These are phyloP conservation scores for Phytophthora podocarpi DNA, from an alignment of 352 stramenopile species.

Conservation along the genomic window DNA sequence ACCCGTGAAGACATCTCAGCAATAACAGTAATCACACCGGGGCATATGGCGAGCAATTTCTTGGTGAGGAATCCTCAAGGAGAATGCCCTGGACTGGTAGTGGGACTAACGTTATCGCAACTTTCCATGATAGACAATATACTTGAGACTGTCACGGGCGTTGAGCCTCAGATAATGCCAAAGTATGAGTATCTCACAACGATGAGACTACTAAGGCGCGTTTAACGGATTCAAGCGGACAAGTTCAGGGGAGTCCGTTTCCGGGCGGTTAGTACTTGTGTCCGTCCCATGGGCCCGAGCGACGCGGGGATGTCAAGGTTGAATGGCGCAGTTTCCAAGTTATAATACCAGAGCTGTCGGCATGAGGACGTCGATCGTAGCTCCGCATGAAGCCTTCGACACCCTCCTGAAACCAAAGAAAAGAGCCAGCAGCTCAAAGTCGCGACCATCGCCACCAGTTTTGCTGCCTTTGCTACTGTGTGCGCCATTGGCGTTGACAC, in stretches of 20 bases:
- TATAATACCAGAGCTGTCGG: no score
- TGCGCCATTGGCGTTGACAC: slow-evolving; percentile 7
- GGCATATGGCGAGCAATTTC: slow-evolving; percentile 34
- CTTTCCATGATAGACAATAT: no score
- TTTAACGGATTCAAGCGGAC: no score
- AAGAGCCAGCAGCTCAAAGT: not conserved
- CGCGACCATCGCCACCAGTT: slow-evolving; percentile 1
- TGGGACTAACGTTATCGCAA: no score
- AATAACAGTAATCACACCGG: no score
- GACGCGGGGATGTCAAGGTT: slow-evolving; percentile 1
- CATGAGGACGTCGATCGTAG: slow-evolving; percentile 19
- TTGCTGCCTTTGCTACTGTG: slow-evolving; percentile 22
- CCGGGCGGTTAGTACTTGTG: slow-evolving; percentile 9
- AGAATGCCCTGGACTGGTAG: slow-evolving; percentile 49
- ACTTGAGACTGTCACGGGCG: no score
- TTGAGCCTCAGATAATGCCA: no score
- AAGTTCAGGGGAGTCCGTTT: no score
- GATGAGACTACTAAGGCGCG: no score
- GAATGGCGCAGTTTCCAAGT: slow-evolving; percentile 10
- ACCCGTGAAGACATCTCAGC: no score
- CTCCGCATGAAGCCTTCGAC: slow-evolving; percentile 6
- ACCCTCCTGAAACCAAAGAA: not conserved
- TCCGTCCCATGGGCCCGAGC: no score
- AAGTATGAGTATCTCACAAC: no score
- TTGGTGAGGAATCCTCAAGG: slow-evolving; percentile 34